Conservation (phyloP, 768 basidiomycete species). For the Rhodotorula babjevae region DNA sequence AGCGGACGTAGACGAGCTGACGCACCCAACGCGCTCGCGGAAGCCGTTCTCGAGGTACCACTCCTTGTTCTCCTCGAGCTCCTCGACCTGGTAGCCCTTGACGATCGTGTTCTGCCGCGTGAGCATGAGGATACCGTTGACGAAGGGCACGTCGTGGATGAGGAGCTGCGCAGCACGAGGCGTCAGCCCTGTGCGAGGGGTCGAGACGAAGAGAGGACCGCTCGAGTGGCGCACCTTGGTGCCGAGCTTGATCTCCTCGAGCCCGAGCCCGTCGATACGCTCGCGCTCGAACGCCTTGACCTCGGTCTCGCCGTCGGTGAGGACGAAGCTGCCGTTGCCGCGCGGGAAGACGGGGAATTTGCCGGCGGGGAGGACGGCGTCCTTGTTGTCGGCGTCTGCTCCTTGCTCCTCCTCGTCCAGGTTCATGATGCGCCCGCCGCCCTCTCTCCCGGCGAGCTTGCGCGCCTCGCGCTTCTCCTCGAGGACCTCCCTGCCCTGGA, state of each 20-base stretch:
- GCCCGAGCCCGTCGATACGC: slow-evolving; percentile 10
- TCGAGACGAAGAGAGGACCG: too few relatives aligned
- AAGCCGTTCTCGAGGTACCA: slow-evolving; percentile 19
- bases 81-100: slow-evolving; percentile 33
- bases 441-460: not conserved
- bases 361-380: not conserved
- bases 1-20: not conserved
- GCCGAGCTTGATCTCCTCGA: slow-evolving; percentile 28
- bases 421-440: not conserved
- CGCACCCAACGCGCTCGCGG: slow-evolving; percentile 12
- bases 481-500: not conserved
- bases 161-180: not conserved
- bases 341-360: slow-evolving; percentile 12
- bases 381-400: slow-evolving; percentile 2
- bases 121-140: slow-evolving; percentile 25
- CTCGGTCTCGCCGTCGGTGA: slow-evolving; percentile 17
- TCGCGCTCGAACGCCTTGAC: slow-evolving; percentile 18
- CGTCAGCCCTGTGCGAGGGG: not conserved
- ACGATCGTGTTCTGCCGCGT: slow-evolving; percentile 20
- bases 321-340: slow-evolving; percentile 16
- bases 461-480: slow-evolving; percentile 17
- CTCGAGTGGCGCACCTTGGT: slow-evolving; percentile 33
- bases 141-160: slow-evolving; percentile 1
- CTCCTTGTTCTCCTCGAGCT: slow-evolving; percentile 5
- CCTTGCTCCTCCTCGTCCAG: slow-evolving; percentile 6